A percentile compares a stretch with the other conserved stretches of the same genome.
Conservation (phyloP, 2,329 filamentous ascomycete species). For the Phaeosphaeria sp. region DNA sequence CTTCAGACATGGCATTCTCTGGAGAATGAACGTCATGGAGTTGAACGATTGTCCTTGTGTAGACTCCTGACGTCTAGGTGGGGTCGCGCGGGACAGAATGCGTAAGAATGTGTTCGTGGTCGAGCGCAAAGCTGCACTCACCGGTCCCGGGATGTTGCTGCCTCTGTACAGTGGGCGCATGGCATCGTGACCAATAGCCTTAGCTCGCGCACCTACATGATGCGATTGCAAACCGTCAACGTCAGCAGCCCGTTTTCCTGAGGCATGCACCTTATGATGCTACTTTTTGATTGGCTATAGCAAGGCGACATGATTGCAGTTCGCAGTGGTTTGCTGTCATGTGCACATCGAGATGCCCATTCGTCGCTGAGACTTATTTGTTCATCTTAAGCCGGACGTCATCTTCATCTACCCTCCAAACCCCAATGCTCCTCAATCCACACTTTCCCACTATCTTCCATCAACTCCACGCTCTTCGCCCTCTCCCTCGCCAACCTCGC, state of each 20-base stretch:
- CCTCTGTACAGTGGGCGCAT: not conserved
- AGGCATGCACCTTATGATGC: not conserved
- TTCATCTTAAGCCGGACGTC: not conserved
- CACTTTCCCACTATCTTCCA: constrained; percentile 21
- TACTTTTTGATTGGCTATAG: too few species aligned
- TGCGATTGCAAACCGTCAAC: too few species aligned
- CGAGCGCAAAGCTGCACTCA: not conserved
- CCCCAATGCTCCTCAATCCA: constrained; percentile 11
- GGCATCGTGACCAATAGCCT: not conserved
- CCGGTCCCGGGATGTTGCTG: not conserved
- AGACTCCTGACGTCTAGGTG: too few species aligned
- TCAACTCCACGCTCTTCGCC: not conserved
- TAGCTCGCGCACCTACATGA: not conserved
- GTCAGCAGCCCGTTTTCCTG: not conserved
- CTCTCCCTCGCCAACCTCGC: constrained; percentile 7
- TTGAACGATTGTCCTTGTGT: too few species aligned
- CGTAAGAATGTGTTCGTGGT: too few species aligned
- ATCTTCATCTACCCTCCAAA: not conserved
- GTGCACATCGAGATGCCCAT: too few species aligned
- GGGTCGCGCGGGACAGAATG: too few species aligned
- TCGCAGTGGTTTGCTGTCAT: not conserved
- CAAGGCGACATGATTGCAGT: not conserved
- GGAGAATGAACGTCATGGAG: too few species aligned
- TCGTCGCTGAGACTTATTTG: too few species aligned
- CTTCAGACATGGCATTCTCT: too few species aligned